Percentiles rank a stretch among this genome's conserved stretches.
These are phyloP conservation scores for bread wheat (Triticum aestivum) DNA, from an alignment of 176 grass and related monocot species.

Conservation along the genomic window DNA sequence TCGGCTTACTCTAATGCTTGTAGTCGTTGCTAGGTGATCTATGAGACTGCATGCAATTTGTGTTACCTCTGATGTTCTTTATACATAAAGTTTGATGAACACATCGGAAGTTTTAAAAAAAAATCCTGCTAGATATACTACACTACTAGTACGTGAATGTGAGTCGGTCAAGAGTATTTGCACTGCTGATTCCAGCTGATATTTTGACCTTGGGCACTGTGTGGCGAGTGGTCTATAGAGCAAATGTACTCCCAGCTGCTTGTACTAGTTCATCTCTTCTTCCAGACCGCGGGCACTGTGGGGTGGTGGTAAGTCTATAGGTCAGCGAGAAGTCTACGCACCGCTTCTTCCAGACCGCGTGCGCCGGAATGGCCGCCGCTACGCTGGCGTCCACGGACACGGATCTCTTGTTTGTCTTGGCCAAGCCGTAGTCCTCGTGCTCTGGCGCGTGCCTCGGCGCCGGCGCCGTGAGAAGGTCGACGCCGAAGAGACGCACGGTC, in stretches of 20 bases:
- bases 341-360: slow-evolving; percentile 69
- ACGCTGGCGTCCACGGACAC: slow-evolving; percentile 15
- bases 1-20: fast-evolving
- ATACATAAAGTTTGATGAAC: too few relatives aligned
- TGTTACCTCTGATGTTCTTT: too few relatives aligned
- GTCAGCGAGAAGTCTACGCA: slow-evolving; percentile 49
- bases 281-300: background rate
- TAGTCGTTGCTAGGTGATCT: too few relatives aligned
- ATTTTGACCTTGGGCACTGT: too few relatives aligned
- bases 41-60: too few relatives aligned
- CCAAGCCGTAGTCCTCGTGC: slow-evolving; percentile 1
- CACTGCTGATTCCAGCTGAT: too few relatives aligned
- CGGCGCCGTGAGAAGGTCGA: slow-evolving; percentile 42
- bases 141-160: too few relatives aligned
- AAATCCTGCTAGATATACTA: too few relatives aligned
- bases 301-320: background rate
- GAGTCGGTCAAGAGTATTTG: too few relatives aligned
- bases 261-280: background rate
- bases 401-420: slow-evolving; percentile 47
- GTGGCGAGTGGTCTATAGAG: too few relatives aligned
- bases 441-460: background rate
- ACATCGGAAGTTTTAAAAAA: too few relatives aligned
- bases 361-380: background rate
- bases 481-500: slow-evolving; percentile 65
- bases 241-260: too few relatives aligned